Evolutionary conservation across 768 basidiomycete species (phyloP).

Genomic region (Steccherinum ochraceum): DNA sequence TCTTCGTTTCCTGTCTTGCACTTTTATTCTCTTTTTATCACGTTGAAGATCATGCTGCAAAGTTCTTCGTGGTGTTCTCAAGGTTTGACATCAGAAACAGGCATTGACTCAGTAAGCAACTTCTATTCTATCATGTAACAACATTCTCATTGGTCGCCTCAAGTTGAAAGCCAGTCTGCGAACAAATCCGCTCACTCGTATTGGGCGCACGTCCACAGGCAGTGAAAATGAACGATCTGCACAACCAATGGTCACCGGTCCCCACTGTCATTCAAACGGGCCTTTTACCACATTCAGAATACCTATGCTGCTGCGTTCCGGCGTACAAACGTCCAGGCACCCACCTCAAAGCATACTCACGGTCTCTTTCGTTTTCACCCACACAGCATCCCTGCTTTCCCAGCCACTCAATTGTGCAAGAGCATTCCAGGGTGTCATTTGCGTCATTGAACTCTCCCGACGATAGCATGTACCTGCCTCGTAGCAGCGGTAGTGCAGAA

Average conservation of each 20-base stretch:
- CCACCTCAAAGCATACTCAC: not conserved
- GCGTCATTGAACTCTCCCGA: not conserved
- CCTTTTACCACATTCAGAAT: not conserved
- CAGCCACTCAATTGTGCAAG: not conserved
- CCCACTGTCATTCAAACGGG: not conserved
- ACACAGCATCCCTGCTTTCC: not conserved
- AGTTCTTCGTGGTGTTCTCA: no score
- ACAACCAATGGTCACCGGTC: no score
- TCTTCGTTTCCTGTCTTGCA: not conserved
- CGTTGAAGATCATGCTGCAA: no score
- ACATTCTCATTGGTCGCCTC: no score
- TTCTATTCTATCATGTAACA: no score
- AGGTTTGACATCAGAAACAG: no score
- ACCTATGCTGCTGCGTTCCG: not conserved
- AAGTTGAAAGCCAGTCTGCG: no score
- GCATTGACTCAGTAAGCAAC: no score
- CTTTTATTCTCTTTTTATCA: not conserved
- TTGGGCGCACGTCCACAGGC: no score
- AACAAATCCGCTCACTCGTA: no score
- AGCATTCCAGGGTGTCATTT: not conserved
- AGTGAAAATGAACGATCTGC: no score
- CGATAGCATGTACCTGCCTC: not conserved
- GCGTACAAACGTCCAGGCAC: not conserved
- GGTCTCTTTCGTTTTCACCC: not conserved
- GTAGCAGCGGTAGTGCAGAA: not conserved